Conservation (phyloP, 176 grass and related monocot species). For the Avena atlantica region DNA sequence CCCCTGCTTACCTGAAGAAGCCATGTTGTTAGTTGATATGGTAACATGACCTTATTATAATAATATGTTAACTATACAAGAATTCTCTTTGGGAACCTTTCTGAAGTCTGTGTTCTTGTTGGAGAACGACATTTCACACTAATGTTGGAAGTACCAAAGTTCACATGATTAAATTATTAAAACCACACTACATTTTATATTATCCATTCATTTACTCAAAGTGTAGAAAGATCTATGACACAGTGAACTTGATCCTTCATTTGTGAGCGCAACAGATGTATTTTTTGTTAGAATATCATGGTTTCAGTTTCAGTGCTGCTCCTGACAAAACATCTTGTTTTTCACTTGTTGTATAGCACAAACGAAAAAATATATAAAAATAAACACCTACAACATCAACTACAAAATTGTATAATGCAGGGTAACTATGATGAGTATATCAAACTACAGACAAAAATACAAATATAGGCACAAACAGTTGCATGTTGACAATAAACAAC, state of each 20-base stretch:
- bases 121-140: background rate
- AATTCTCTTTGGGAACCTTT: slow-evolving; percentile 6
- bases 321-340: slow-evolving; percentile 1
- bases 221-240: slow-evolving; percentile 22
- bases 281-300: slow-evolving; percentile 29
- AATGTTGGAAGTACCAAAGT: background rate
- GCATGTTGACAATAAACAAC: background rate
- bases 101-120: background rate
- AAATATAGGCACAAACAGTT: background rate
- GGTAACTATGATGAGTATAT: background rate
- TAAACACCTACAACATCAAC: slow-evolving; percentile 3
- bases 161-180: slow-evolving; percentile 32
- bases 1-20: slow-evolving; percentile 40
- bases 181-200: background rate
- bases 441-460: background rate
- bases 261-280: slow-evolving; percentile 34
- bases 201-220: background rate
- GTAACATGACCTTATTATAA: slow-evolving; percentile 26
- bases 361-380: background rate
- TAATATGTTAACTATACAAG: background rate
- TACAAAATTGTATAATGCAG: background rate
- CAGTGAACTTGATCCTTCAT: slow-evolving; percentile 13
- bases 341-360: slow-evolving; percentile 20
- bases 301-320: slow-evolving; percentile 18
- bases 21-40: slow-evolving; percentile 35